phyloP scores from a whole-genome alignment of 2,329 filamentous ascomycete genomes.

The Botrytis porri region DNA sequence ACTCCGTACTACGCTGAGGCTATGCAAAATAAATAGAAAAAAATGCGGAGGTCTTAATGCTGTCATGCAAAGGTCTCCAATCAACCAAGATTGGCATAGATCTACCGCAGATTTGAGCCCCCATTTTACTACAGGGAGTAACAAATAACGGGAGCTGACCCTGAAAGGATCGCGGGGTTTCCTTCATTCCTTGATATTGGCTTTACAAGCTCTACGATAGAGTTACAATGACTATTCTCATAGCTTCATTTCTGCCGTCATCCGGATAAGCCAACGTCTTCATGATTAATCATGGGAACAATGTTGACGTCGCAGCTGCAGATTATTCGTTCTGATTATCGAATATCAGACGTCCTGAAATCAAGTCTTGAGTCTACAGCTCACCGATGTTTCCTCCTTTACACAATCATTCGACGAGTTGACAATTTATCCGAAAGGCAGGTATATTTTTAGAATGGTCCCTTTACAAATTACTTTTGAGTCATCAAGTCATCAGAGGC shows the following conservation, averaged over 20 bases:
- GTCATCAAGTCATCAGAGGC: constrained; percentile 6
- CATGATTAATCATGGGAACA: constrained; percentile 3
- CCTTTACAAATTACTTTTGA: neutral
- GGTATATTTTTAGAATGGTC: constrained; percentile 7
- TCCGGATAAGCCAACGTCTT: constrained; percentile 1
- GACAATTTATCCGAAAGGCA: neutral
- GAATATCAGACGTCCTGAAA: neutral
- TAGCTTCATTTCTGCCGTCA: constrained; percentile 12
- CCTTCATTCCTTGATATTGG: constrained; percentile 6
- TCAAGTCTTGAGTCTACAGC: neutral
- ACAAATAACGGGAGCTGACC: neutral
- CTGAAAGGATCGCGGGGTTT: constrained; percentile 14
- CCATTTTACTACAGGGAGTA: neutral
- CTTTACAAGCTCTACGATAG: neutral
- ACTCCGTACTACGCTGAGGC: constrained; percentile 14
- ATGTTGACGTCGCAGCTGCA: constrained; percentile 10
- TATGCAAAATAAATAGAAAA: constrained; percentile 10
- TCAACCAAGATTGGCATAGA: constrained; percentile 11
- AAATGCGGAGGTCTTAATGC: constrained; percentile 14
- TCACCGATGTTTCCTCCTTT: neutral
- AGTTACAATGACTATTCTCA: constrained; percentile 11
- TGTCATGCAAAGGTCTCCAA: constrained; percentile 9
- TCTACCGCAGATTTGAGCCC: constrained; percentile 8
- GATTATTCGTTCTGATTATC: constrained; percentile 5
- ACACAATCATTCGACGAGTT: neutral